phyloP scores from a whole-genome alignment of 257 asterid species.

The Salvia rosmarinus region DNA sequence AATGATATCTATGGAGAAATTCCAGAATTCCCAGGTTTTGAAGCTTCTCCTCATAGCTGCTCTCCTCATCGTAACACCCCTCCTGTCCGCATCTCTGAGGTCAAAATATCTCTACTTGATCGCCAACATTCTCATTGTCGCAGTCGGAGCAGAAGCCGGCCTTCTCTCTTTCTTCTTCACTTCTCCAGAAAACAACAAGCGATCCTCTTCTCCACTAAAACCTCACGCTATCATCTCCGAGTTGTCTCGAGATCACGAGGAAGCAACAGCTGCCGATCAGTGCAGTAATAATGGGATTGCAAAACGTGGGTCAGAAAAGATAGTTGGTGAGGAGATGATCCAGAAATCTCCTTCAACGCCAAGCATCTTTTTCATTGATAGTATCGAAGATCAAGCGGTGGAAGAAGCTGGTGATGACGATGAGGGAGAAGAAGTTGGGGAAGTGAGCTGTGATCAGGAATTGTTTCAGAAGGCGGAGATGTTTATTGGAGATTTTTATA shows the following conservation, averaged over 20 bases:
- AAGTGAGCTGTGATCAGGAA: slow-evolving; percentile 47
- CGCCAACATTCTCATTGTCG: slow-evolving; percentile 55
- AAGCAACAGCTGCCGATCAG: too few species aligned
- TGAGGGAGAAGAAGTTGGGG: slow-evolving; percentile 26
- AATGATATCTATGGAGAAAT: slow-evolving; percentile 33
- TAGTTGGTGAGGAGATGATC: not conserved
- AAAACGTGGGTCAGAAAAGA: slow-evolving; percentile 15
- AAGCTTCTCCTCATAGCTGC: slow-evolving; percentile 42
- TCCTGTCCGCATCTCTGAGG: slow-evolving; percentile 53
- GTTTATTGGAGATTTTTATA: slow-evolving; percentile 67
- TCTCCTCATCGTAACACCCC: slow-evolving; percentile 49
- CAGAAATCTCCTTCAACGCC: slow-evolving; percentile 40
- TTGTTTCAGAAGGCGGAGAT: slow-evolving; percentile 62
- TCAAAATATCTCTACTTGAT: slow-evolving; percentile 55
- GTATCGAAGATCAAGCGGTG: not conserved
- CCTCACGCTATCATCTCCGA: slow-evolving; percentile 1
- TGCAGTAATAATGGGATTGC: too few species aligned
- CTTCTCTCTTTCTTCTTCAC: slow-evolving; percentile 48
- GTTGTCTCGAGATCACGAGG: not conserved
- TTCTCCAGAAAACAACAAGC: slow-evolving; percentile 26
- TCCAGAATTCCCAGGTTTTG: slow-evolving; percentile 42
- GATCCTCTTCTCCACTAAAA: not conserved
- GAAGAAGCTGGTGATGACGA: slow-evolving; percentile 6
- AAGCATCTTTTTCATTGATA: slow-evolving; percentile 54
- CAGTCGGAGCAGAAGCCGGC: slow-evolving; percentile 66